Conservation (phyloP, 345 rosid genomes). For the Camelina hispida region DNA sequence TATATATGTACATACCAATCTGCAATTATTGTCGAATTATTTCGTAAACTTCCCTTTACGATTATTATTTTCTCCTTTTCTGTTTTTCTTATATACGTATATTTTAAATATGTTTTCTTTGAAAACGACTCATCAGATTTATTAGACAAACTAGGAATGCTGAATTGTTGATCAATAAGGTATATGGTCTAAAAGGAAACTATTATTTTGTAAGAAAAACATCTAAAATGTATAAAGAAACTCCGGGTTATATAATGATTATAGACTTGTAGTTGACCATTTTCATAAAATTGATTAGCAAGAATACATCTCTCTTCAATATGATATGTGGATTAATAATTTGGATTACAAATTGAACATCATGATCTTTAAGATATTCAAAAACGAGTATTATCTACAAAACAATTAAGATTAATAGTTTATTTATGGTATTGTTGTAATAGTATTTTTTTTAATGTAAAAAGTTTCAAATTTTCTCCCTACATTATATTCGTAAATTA, state of each 20-base stretch:
- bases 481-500: no score
- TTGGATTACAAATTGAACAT: neutral
- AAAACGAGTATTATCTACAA: neutral
- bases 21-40: constrained; percentile 45
- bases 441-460: no score
- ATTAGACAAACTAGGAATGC: neutral
- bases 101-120: neutral
- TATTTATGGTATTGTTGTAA: no score
- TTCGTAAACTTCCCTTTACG: constrained; percentile 38
- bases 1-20: constrained; percentile 19
- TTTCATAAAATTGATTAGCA: neutral
- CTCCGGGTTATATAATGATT: neutral
- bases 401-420: no score
- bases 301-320: neutral
- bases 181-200: constrained; percentile 16
- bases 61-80: constrained; percentile 19
- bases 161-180: neutral
- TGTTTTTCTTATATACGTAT: no score
- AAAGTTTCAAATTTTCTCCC: no score
- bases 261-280: neutral
- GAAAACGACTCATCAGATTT: constrained; percentile 26
- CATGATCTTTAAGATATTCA: neutral
- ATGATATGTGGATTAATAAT: neutral
- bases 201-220: neutral
- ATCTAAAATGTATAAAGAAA: constrained; percentile 3